These are phyloP conservation scores for Pleurotus giganteus DNA, from an alignment of 768 basidiomycete species.

Conservation along the genomic window DNA sequence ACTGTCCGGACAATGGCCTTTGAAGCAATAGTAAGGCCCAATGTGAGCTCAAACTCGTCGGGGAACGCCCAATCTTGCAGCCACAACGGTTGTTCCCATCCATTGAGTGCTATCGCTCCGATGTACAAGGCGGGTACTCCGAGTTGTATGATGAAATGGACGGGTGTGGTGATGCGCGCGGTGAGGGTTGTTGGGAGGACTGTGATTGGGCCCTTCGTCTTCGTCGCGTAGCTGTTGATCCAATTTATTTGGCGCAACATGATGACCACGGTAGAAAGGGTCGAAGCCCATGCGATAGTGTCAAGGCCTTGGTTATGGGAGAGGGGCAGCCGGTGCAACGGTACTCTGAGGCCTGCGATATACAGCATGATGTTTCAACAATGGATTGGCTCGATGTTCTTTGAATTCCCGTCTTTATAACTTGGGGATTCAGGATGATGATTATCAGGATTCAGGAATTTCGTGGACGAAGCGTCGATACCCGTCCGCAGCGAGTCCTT, in stretches of 20 bases:
- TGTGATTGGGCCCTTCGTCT: constrained; percentile 18
- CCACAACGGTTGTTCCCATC: constrained; percentile 35
- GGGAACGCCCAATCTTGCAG: constrained; percentile 25
- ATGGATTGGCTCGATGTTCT: no score
- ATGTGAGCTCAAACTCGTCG: constrained; percentile 9
- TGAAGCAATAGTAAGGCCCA: constrained; percentile 15
- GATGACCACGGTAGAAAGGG: neutral
- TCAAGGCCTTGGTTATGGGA: constrained; percentile 21
- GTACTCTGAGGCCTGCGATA: constrained; percentile 19
- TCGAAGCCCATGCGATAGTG: constrained; percentile 13
- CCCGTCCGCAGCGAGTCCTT: no score
- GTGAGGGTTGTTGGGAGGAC: constrained; percentile 15
- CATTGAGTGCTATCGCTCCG: constrained; percentile 22
- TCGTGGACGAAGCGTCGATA: no score
- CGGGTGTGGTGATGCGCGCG: constrained; percentile 24
- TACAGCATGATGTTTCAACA: constrained; percentile 9
- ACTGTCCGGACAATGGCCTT: constrained; percentile 23
- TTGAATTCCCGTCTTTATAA: no score
- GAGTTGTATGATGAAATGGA: constrained; percentile 21
- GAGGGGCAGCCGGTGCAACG: constrained; percentile 14
- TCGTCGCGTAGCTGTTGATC: constrained; percentile 6
- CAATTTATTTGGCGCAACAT: neutral
- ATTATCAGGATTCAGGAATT: no score
- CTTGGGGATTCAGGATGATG: no score
- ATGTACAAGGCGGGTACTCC: constrained; percentile 27